Conservation (phyloP, 108 stramenopile species). For the Discostella stelligeroides region DNA sequence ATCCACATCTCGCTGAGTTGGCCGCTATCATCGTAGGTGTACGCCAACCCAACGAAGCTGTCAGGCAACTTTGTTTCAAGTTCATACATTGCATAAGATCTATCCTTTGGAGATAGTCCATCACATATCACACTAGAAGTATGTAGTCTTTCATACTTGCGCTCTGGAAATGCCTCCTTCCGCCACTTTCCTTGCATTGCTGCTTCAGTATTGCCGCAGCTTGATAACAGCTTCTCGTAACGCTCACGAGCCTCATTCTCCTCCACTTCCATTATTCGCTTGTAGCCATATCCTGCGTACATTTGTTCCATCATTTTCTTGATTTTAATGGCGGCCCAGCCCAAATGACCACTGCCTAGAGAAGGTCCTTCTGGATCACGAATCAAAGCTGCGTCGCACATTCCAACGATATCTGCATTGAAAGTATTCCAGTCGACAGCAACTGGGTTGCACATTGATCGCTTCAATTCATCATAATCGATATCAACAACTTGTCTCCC, state of each 20-base stretch:
- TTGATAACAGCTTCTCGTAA: slow-evolving; percentile 51
- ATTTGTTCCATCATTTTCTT: slow-evolving; percentile 67
- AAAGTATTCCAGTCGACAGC: slow-evolving; percentile 82
- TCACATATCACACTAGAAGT: slow-evolving; percentile 71
- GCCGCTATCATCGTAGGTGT: slow-evolving; percentile 81
- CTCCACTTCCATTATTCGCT: slow-evolving; percentile 66
- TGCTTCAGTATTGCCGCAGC: slow-evolving; percentile 63
- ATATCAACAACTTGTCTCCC: background rate
- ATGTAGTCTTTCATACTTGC: slow-evolving; percentile 71
- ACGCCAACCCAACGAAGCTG: slow-evolving; percentile 80
- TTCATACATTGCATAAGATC: slow-evolving; percentile 77
- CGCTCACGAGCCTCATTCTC: slow-evolving; percentile 59
- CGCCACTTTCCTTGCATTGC: slow-evolving; percentile 79
- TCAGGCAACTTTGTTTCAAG: slow-evolving; percentile 70
- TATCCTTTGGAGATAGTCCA: slow-evolving; percentile 79
- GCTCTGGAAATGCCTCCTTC: slow-evolving; percentile 73
- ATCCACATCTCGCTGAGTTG: slow-evolving; percentile 87
- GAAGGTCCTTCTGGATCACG: slow-evolving; percentile 48
- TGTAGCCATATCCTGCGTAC: slow-evolving; percentile 58
- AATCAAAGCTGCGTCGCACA: slow-evolving; percentile 70
- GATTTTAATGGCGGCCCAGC: slow-evolving; percentile 63
- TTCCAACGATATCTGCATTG: slow-evolving; percentile 61
- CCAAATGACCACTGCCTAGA: slow-evolving; percentile 54
- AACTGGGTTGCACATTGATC: slow-evolving; percentile 56
- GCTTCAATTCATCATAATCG: slow-evolving; percentile 33